Percentiles rank a stretch among this genome's conserved stretches.
These are phyloP conservation scores for Plasmodium inui DNA, from an alignment of 169 alveolate genomes.

Conservation along the genomic window DNA sequence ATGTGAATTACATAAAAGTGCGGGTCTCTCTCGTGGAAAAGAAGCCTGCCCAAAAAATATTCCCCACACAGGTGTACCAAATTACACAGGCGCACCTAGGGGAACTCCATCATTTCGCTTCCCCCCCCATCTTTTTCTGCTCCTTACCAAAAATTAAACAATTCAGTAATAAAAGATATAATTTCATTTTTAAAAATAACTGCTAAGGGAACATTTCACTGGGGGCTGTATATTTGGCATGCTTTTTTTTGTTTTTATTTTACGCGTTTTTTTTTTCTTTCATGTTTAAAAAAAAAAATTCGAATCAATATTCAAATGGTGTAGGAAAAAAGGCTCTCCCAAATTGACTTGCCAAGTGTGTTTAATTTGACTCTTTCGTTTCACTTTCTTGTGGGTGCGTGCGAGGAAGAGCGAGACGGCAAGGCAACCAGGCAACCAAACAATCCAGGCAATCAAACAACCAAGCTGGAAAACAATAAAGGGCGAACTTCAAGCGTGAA, in stretches of 20 bases:
- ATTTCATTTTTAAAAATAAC: slow-evolving; percentile 40
- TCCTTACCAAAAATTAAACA: slow-evolving; percentile 57
- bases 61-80: background rate
- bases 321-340: background rate
- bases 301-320: background rate
- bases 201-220: slow-evolving; percentile 36
- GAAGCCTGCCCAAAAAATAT: background rate
- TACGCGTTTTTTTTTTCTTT: slow-evolving; percentile 18
- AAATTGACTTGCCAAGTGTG: background rate
- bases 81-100: slow-evolving; percentile 7
- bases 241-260: background rate
- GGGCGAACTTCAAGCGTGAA: background rate
- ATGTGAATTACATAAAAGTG: background rate
- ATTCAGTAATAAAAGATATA: slow-evolving; percentile 30
- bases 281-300: slow-evolving; percentile 23
- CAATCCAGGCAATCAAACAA: background rate
- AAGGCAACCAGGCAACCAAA: background rate
- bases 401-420: background rate
- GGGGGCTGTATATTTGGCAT: background rate
- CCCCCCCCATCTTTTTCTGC: background rate
- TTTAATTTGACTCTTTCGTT: background rate
- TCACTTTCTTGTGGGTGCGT: background rate
- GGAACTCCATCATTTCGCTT: background rate
- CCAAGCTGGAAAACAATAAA: background rate
- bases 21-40: background rate